Percentiles rank a stretch among this genome's conserved stretches.
These are phyloP conservation scores for Cerioporus squamosus DNA, from an alignment of 1,284 basidiomycete genomes.

Conservation along the genomic window DNA sequence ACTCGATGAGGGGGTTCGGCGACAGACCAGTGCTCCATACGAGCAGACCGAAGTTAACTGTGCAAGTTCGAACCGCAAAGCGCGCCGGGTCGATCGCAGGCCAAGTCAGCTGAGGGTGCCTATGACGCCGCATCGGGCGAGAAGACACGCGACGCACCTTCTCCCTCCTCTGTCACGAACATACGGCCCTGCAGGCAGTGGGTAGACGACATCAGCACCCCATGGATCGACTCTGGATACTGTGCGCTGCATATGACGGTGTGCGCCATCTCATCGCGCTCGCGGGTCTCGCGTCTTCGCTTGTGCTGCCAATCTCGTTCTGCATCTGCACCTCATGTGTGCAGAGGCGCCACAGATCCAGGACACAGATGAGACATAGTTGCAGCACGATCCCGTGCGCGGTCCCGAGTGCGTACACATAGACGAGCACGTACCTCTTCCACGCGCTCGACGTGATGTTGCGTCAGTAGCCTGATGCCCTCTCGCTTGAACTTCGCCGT, in stretches of 20 bases:
- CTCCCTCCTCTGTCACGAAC: constrained; percentile 67
- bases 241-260: too few relatives aligned
- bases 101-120: constrained; percentile 6
- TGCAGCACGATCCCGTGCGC: background rate
- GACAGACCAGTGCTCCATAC: constrained; percentile 89
- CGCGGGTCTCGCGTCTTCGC: too few relatives aligned
- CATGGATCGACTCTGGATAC: too few relatives aligned
- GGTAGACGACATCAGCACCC: constrained; percentile 3
- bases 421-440: constrained; percentile 52
- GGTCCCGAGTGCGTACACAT: background rate
- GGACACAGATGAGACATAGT: constrained; percentile 4
- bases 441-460: constrained; percentile 82
- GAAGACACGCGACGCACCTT: constrained; percentile 42
- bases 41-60: constrained; percentile 80
- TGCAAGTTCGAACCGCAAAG: background rate
- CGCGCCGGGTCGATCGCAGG: background rate
- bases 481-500: constrained; percentile 78
- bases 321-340: background rate
- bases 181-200: constrained; percentile 50
- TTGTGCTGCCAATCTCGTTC: too few relatives aligned
- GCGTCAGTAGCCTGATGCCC: constrained; percentile 77
- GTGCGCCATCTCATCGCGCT: background rate
- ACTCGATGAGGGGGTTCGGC: constrained; percentile 76
- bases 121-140: background rate
- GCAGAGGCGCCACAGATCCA: constrained; percentile 14